Evolutionary conservation across 2,329 filamentous ascomycete species (phyloP).

Genomic region (Penicillium glabrum): DNA sequence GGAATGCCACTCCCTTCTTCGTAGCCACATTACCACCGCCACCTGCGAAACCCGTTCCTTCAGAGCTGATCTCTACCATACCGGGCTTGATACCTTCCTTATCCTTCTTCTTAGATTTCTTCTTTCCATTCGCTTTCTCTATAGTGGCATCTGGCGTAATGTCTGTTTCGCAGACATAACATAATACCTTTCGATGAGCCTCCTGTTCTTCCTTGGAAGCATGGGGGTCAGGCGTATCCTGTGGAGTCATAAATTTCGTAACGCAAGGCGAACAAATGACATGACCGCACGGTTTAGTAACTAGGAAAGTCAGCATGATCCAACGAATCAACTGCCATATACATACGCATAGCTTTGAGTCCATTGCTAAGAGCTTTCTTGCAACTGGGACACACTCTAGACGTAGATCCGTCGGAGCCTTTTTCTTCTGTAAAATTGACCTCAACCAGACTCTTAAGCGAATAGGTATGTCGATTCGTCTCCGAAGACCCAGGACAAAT

Average conservation of each 20-base stretch:
- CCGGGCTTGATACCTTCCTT: conserved; percentile 64
- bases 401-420: conserved; percentile 47
- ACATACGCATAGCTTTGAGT: conserved; percentile 68
- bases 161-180: conserved; percentile 84
- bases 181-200: conserved; percentile 55
- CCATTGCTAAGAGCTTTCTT: conserved; percentile 79
- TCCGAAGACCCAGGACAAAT: conserved; percentile 73
- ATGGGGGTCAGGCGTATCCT: conserved; percentile 60
- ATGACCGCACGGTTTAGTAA: conserved; percentile 87
- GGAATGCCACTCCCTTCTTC: conserved; percentile 76
- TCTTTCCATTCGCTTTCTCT: conserved; percentile 19
- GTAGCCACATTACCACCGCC: conserved; percentile 81
- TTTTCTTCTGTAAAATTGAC: conserved; percentile 76
- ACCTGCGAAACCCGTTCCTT: conserved; percentile 90
- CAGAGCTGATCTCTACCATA: conserved; percentile 75
- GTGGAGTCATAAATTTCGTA: conserved; percentile 72
- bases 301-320: conserved; percentile 22
- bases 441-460: conserved; percentile 73
- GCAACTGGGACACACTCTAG: conserved; percentile 76
- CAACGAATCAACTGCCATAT: not conserved
- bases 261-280: conserved; percentile 85
- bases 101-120: conserved; percentile 39
- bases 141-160: conserved; percentile 52
- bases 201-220: conserved; percentile 52
- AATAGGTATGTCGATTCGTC: conserved; percentile 69